Evolutionary conservation across 1,284 basidiomycete species (phyloP).

Genomic region (Ceratobasidium sp.): DNA sequence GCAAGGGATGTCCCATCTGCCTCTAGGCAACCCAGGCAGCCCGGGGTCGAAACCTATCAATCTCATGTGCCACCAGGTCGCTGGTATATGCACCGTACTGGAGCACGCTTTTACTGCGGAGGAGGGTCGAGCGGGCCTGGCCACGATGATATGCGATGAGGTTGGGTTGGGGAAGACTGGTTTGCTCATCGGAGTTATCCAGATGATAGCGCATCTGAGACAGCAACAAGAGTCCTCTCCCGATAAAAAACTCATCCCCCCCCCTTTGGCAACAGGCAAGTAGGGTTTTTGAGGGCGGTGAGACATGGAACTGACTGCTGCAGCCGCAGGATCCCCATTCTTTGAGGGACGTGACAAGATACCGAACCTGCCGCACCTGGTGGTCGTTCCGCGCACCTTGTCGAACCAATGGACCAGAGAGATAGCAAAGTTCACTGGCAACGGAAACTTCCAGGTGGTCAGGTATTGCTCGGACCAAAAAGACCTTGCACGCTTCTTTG

Average conservation of each 20-base stretch:
- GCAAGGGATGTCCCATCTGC: neutral
- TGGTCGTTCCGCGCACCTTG: neutral
- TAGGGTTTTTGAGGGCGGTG: neutral
- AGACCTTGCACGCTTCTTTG: neutral
- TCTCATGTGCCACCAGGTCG: constrained; percentile 15
- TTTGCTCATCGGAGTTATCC: neutral
- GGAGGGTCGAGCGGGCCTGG: neutral
- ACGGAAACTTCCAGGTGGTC: neutral
- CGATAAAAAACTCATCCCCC: neutral
- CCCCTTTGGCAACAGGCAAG: neutral
- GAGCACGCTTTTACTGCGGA: neutral
- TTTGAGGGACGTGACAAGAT: neutral
- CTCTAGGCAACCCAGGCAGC: neutral
- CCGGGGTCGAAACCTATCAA: neutral
- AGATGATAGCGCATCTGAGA: neutral
- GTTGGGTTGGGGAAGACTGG: constrained; percentile 4
- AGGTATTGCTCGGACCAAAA: neutral
- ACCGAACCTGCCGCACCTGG: neutral
- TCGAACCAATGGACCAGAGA: constrained; percentile 1
- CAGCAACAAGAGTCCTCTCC: constrained; percentile 1
- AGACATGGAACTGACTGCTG: neutral
- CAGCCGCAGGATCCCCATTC: neutral
- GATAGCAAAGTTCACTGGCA: neutral
- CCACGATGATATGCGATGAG: constrained; percentile 8
- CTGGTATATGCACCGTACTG: neutral